These are phyloP conservation scores for Lachancea waltii DNA, from an alignment of 805 yeast genomes.

Conservation along the genomic window DNA sequence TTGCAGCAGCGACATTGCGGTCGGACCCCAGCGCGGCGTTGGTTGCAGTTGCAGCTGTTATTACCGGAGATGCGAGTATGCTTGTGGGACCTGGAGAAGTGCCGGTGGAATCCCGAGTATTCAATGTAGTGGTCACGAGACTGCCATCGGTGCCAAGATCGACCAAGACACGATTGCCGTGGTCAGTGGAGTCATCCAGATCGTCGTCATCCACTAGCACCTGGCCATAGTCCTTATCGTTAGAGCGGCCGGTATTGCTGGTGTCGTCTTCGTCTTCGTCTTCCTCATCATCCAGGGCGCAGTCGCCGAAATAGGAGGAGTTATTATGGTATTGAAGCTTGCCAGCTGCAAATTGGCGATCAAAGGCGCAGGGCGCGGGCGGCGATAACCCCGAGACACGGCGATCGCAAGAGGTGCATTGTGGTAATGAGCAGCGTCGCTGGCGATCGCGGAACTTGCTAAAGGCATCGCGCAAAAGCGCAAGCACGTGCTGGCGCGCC, in stretches of 20 bases:
- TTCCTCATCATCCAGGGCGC: conserved; percentile 2
- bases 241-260: neutral
- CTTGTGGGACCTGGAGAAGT: too few relatives aligned
- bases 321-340: conserved; percentile 1
- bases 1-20: neutral
- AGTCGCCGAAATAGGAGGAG: conserved; percentile 2
- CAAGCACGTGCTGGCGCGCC: conserved; percentile 24
- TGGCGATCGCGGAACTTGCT: conserved; percentile 6
- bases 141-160: neutral
- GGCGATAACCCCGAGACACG: neutral
- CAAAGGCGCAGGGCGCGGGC: neutral
- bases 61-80: neutral
- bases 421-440: conserved; percentile 5
- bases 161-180: neutral
- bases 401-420: neutral
- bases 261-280: conserved; percentile 5
- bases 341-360: neutral
- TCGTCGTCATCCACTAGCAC: neutral
- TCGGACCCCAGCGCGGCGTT: neutral
- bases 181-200: neutral
- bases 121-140: neutral
- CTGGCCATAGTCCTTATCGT: too few relatives aligned
- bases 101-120: neutral
- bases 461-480: conserved; percentile 25
- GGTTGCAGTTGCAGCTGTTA: neutral